Conservation (phyloP, 306 rosid species). For the Comarum palustre region DNA sequence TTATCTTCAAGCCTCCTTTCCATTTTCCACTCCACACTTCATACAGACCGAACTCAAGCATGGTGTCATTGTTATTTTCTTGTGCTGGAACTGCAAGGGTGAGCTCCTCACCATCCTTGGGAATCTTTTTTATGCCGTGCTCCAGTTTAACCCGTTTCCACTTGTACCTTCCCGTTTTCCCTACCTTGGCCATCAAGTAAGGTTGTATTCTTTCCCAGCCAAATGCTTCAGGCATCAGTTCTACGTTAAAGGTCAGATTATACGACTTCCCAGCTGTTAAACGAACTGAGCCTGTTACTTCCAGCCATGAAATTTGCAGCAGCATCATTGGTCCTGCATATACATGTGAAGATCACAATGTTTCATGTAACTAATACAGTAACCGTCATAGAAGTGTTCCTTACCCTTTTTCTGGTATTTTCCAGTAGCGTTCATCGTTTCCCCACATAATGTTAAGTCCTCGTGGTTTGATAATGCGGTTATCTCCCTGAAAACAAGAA, state of each 20-base stretch:
- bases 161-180: constrained; percentile 23
- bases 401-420: constrained; percentile 11
- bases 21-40: constrained; percentile 90
- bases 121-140: fast-evolving
- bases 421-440: constrained; percentile 42
- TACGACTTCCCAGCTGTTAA: fast-evolving
- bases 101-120: not conserved
- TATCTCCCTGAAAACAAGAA: not conserved
- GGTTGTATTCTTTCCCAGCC: constrained; percentile 55
- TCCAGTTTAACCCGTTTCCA: not conserved
- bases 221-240: constrained; percentile 37
- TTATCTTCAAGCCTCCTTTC: constrained; percentile 71
- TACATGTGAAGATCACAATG: not conserved
- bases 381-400: not conserved
- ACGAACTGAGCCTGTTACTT: constrained; percentile 26
- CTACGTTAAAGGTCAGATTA: constrained; percentile 22
- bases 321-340: fast-evolving
- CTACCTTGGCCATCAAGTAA: constrained; percentile 67
- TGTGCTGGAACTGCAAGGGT: not conserved
- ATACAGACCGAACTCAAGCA: constrained; percentile 65
- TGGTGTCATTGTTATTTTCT: no score
- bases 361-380: not conserved
- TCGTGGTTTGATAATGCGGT: not conserved
- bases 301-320: constrained; percentile 85
- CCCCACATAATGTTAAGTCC: constrained; percentile 43